Conservation (phyloP, 164 flowering plant genomes). For the Liquidambar formosana region DNA sequence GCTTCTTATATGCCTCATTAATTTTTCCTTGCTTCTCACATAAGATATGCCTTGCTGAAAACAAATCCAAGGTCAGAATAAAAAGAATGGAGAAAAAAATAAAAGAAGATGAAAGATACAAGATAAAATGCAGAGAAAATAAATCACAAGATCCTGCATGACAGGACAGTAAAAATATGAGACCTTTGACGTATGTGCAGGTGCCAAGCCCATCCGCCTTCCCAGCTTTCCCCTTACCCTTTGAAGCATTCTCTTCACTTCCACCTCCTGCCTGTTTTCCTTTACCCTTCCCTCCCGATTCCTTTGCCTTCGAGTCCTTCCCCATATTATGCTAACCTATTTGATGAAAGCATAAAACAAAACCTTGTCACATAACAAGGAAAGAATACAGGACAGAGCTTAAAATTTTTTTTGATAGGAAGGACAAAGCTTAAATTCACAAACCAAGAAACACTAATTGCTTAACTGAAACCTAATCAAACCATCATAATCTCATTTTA, state of each 20-base stretch:
- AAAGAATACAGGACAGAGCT: too few species aligned
- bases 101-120: not conserved
- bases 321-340: constrained; percentile 48
- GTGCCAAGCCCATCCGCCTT: constrained; percentile 94
- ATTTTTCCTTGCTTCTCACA: constrained; percentile 99
- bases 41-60: constrained; percentile 84
- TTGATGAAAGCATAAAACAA: constrained; percentile 2
- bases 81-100: not conserved
- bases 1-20: constrained; percentile 96
- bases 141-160: not conserved
- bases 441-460: not conserved
- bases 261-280: constrained; percentile 79
- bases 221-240: constrained; percentile 89
- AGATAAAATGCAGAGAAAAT: not conserved
- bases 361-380: too few species aligned
- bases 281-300: constrained; percentile 75
- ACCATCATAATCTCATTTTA: too few species aligned
- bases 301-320: constrained; percentile 67
- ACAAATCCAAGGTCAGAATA: constrained; percentile 10
- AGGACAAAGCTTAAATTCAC: too few species aligned
- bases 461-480: too few species aligned
- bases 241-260: constrained; percentile 63
- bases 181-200: constrained; percentile 96
- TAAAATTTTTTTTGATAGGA: too few species aligned
- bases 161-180: constrained; percentile 4